These are phyloP conservation scores for Serendipita sp. DNA, from an alignment of 768 basidiomycete species.

Conservation along the genomic window DNA sequence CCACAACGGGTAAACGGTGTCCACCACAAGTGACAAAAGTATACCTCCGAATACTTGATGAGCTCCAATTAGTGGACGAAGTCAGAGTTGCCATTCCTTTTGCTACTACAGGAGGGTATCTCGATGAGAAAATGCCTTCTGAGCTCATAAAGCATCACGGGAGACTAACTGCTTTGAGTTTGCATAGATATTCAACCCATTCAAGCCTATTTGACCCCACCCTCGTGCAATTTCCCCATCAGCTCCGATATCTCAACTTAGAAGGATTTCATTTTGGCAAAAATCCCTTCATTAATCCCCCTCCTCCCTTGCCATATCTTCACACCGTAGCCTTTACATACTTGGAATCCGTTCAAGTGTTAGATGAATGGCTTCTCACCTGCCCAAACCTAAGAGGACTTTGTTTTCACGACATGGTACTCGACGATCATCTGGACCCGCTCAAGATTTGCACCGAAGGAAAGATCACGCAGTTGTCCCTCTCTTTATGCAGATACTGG, in stretches of 20 bases:
- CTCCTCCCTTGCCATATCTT: neutral
- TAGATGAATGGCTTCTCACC: neutral
- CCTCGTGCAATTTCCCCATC: neutral
- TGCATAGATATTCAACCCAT: neutral
- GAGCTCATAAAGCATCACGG: neutral
- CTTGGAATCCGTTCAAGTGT: neutral
- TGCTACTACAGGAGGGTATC: no score
- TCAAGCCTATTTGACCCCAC: neutral
- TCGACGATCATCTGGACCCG: neutral
- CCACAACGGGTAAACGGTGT: neutral
- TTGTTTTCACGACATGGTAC: neutral
- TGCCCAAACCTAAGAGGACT: neutral
- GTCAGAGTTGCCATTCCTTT: neutral
- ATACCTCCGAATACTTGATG: neutral
- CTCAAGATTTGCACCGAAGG: neutral
- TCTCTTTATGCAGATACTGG: neutral
- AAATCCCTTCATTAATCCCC: no score
- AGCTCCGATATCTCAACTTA: neutral
- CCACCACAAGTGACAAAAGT: neutral
- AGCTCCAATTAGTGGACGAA: neutral
- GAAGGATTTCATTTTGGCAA: neutral
- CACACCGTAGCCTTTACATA: neutral
- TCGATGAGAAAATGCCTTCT: neutral
- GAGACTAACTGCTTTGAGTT: neutral
- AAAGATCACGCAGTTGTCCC: neutral